Evolutionary conservation across 176 grass and related monocot species (phyloP), one percentile per base, ranked within the genome.

Genomic region (Ananas comosus): DNA sequence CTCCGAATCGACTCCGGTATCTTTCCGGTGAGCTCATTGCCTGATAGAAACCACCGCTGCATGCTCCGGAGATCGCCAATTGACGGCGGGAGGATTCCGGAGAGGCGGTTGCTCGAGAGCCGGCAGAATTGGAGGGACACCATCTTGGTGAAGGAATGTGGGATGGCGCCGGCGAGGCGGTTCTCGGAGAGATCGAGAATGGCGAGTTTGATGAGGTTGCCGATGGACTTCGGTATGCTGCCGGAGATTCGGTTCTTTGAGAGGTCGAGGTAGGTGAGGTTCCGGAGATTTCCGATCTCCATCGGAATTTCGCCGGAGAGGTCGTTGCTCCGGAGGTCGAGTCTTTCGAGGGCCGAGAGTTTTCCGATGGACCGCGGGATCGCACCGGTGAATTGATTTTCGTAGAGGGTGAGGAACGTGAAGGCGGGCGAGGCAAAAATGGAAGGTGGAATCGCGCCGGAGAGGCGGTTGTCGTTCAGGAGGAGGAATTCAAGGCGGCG

Each of bases 391-490:
- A 85, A 47, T 57, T 80, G 57, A 48, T 85, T 85, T 9, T 81
- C 63, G 9, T 70, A 76, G n/a, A 85, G 22, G 13, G 78, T 61
- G 17, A 85, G 66, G 29, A 33, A 33, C 4, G 3, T 33, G 29
- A 33, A 4, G 29, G 29, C 56, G 2, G 11, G 57, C 9, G 83
- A 85, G 1, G 77, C 14, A 47, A 84, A 79, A 9, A 84, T 8
- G 4, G 78, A 77, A n/a, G 72, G 9, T 25, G 73, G 83, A 24
- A 85, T 72, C 49, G 12, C 8, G 33, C 78, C 83, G 54, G 83
- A 85, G 51, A 85, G 77, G 27, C 9, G 65, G 72, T 85, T 85
- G 64, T 50, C 29, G 63, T 75, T 68, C 51, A 85, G 83, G 58
- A 70, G 80, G 49, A 85, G 72, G 16, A 67, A 19, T 50, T 48